Evolutionary conservation across 1,284 basidiomycete genomes (phyloP).

Genomic region (Heterobasidion parviporum): DNA sequence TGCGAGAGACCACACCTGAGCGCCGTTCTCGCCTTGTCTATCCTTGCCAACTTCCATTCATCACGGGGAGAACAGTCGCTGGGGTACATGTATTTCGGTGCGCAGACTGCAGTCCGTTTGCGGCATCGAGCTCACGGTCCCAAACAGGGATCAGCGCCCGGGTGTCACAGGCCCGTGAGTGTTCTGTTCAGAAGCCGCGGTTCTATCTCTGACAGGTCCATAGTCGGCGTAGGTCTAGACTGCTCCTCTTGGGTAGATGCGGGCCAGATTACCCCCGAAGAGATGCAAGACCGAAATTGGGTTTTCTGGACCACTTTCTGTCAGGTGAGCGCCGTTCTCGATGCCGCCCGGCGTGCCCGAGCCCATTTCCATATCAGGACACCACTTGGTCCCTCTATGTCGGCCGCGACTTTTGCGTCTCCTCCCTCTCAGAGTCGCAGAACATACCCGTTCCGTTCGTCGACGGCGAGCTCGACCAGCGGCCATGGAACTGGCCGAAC

Average conservation of each 20-base stretch:
- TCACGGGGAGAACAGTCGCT: constrained; percentile 47
- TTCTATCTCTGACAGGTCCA: background rate
- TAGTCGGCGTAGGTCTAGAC: constrained; percentile 52
- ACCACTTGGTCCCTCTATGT: constrained; percentile 54
- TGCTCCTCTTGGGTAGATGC: constrained; percentile 46
- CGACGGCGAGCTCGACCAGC: constrained; percentile 34
- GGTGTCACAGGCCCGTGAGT: constrained; percentile 33
- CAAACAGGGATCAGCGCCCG: constrained; percentile 42
- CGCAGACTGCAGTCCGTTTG: constrained; percentile 7
- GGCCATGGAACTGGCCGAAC: constrained; percentile 34
- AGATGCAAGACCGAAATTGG: constrained; percentile 49
- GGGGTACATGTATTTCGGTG: constrained; percentile 53
- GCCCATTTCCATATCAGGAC: constrained; percentile 25
- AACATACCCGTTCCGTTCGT: constrained; percentile 36
- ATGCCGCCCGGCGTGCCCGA: background rate
- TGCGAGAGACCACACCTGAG: constrained; percentile 50
- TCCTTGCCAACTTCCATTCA: constrained; percentile 53
- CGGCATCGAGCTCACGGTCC: background rate
- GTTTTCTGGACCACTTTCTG: constrained; percentile 46
- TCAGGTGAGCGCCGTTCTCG: constrained; percentile 23
- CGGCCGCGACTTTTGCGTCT: constrained; percentile 45
- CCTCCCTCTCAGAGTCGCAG: constrained; percentile 25
- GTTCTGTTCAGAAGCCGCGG: background rate
- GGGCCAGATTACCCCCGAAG: constrained; percentile 34
- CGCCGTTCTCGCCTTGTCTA: constrained; percentile 47